phyloP scores from a whole-genome alignment of 2,329 filamentous ascomycete genomes.

The Teratosphaeriaceae sp. region DNA sequence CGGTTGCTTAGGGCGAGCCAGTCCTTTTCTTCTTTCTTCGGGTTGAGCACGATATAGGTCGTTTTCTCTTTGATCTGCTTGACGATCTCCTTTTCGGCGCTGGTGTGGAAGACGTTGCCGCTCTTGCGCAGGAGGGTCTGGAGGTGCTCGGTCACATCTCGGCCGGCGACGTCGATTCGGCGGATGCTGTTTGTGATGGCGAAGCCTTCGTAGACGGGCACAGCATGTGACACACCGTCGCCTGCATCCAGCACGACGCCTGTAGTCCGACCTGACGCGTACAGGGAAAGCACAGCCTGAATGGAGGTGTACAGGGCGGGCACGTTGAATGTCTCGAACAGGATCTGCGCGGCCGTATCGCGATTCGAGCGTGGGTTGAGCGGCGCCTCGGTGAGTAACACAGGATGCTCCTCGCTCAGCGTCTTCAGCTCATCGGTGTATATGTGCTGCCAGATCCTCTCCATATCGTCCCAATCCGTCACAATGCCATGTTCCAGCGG shows the following conservation, averaged over 20 bases:
- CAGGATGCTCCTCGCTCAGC: slow-evolving; percentile 96
- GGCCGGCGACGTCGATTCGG: slow-evolving; percentile 89
- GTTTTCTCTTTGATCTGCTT: slow-evolving; percentile 93
- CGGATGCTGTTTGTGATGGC: slow-evolving; percentile 93
- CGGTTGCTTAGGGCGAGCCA: slow-evolving; percentile 70
- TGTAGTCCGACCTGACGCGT: slow-evolving; percentile 91
- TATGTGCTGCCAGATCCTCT: slow-evolving; percentile 97
- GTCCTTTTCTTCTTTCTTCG: slow-evolving; percentile 92
- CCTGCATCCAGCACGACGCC: slow-evolving; percentile 93
- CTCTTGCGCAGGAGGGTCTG: slow-evolving; percentile 86
- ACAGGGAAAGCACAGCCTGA: slow-evolving; percentile 91
- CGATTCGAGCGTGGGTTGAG: slow-evolving; percentile 93
- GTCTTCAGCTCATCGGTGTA: slow-evolving; percentile 96
- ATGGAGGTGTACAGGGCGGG: slow-evolving; percentile 95
- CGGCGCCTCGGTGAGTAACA: slow-evolving; percentile 91
- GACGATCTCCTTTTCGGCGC: slow-evolving; percentile 98
- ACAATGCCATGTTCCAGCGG: slow-evolving; percentile 97
- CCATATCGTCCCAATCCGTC: slow-evolving; percentile 99
- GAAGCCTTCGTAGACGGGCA: slow-evolving; percentile 96
- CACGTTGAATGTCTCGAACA: slow-evolving; percentile 98
- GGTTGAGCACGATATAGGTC: slow-evolving; percentile 84
- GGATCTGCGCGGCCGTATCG: slow-evolving; percentile 91
- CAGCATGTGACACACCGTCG: slow-evolving; percentile 93
- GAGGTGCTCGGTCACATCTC: slow-evolving; percentile 93
- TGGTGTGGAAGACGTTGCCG: slow-evolving; percentile 93